These are phyloP conservation scores for Phytophthora niederhauseri DNA, from an alignment of 352 stramenopile genomes.

Conservation along the genomic window DNA sequence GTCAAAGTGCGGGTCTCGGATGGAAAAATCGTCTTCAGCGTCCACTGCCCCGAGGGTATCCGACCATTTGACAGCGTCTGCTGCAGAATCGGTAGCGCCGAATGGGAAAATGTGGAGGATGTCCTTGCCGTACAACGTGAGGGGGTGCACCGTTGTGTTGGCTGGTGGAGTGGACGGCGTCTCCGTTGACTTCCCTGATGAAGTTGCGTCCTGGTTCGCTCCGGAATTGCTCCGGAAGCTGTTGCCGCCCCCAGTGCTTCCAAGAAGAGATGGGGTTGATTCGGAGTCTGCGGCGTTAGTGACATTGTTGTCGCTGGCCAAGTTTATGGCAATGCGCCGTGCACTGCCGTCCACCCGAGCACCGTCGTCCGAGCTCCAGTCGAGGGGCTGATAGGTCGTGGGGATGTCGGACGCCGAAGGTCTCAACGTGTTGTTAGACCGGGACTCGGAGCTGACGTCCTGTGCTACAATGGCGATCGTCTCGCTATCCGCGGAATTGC, in stretches of 20 bases:
- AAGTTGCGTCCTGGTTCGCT: slow-evolving; percentile 19
- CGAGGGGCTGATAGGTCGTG: slow-evolving; percentile 24
- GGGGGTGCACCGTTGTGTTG: slow-evolving; percentile 22
- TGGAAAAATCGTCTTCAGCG: slow-evolving; percentile 26
- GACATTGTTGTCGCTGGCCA: not conserved
- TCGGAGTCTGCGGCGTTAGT: not conserved
- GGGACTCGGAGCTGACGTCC: not conserved
- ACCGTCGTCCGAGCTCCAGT: slow-evolving; percentile 33
- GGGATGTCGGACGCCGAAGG: slow-evolving; percentile 6
- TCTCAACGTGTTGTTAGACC: slow-evolving; percentile 3
- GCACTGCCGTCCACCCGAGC: slow-evolving; percentile 30
- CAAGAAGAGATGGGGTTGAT: slow-evolving; percentile 11
- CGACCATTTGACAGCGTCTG: slow-evolving; percentile 48
- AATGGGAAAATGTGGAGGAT: slow-evolving; percentile 50
- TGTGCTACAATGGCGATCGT: slow-evolving; percentile 28
- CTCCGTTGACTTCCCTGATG: slow-evolving; percentile 11
- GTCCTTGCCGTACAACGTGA: slow-evolving; percentile 69
- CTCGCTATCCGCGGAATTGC: slow-evolving; percentile 7
- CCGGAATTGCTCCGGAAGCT: slow-evolving; percentile 32
- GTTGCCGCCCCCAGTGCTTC: slow-evolving; percentile 19
- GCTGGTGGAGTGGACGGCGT: slow-evolving; percentile 14
- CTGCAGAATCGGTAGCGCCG: slow-evolving; percentile 59
- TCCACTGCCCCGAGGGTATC: slow-evolving; percentile 17
- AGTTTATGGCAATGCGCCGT: slow-evolving; percentile 34
- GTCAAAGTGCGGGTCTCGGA: slow-evolving; percentile 30